These are phyloP conservation scores for Actinomortierella ambigua DNA, from an alignment of 371 early-diverging fungal species.

Conservation along the genomic window DNA sequence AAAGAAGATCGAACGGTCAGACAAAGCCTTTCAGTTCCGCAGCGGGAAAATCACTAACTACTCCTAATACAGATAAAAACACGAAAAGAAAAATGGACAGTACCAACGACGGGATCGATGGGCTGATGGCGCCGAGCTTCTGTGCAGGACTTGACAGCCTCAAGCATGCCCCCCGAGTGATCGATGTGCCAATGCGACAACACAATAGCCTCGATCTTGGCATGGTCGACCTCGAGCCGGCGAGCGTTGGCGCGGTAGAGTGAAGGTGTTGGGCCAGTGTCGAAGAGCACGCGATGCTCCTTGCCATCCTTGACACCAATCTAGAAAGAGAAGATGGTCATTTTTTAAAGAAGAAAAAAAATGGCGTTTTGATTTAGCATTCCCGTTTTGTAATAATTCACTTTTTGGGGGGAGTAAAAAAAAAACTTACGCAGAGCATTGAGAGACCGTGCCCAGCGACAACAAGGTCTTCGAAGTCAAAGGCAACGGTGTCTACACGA, in stretches of 20 bases:
- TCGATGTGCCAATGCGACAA: constrained; percentile 45
- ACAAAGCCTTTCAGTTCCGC: not conserved
- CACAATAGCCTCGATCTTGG: constrained; percentile 34
- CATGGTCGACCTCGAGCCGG: constrained; percentile 36
- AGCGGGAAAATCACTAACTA: not conserved
- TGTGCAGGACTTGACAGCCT: constrained; percentile 21
- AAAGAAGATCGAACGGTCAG: not conserved
- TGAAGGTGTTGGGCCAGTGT: constrained; percentile 37
- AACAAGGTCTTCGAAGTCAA: constrained; percentile 32
- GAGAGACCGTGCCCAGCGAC: constrained; percentile 40
- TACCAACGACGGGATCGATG: constrained; percentile 5
- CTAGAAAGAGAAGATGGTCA: no score
- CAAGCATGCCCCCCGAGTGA: constrained; percentile 43
- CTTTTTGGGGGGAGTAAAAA: not conserved
- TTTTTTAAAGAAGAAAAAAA: not conserved
- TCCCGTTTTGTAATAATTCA: not conserved
- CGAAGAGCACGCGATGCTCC: constrained; percentile 36
- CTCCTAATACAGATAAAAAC: not conserved
- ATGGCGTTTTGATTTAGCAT: not conserved
- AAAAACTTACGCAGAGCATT: constrained; percentile 18
- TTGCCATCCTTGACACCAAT: constrained; percentile 28
- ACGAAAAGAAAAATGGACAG: not conserved
- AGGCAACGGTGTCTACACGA: constrained; percentile 16
- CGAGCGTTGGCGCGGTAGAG: constrained; percentile 39
- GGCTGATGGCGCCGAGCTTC: constrained; percentile 12